Evolutionary conservation across 768 basidiomycete species (phyloP).

Genomic region (Tulasnella sp.): DNA sequence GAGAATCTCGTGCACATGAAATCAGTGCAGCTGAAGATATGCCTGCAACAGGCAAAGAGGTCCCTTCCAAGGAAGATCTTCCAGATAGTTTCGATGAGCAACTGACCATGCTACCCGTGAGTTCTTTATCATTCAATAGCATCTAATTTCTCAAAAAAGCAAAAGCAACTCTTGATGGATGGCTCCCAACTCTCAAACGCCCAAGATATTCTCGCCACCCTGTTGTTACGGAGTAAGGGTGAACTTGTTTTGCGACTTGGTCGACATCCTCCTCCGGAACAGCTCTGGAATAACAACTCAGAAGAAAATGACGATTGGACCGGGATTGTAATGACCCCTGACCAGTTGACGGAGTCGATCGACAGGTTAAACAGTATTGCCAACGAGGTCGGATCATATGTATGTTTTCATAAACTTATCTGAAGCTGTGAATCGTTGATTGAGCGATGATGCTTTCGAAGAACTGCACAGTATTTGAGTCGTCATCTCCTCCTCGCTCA

Average conservation of each 20-base stretch:
- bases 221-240: slow-evolving; percentile 54
- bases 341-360: too few species aligned
- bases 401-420: too few species aligned
- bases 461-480: slow-evolving; percentile 45
- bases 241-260: slow-evolving; percentile 70
- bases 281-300: slow-evolving; percentile 47
- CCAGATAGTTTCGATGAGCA: neutral
- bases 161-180: neutral
- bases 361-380: too few species aligned
- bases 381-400: too few species aligned
- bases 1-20: neutral
- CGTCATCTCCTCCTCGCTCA: slow-evolving; percentile 35
- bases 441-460: slow-evolving; percentile 24
- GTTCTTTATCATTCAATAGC: neutral
- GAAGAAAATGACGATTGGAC: too few species aligned
- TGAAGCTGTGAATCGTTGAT: neutral
- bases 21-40: neutral
- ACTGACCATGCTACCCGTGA: neutral
- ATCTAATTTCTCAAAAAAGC: neutral
- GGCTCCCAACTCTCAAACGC: slow-evolving; percentile 26
- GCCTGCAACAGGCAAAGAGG: neutral
- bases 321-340: too few species aligned
- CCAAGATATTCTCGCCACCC: slow-evolving; percentile 48
- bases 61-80: neutral
- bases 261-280: slow-evolving; percentile 42